Percentiles rank a stretch among this genome's conserved stretches.
Evolutionary conservation across 1,284 basidiomycete species (phyloP).

Genomic region (Fistulinella cinereoalba): DNA sequence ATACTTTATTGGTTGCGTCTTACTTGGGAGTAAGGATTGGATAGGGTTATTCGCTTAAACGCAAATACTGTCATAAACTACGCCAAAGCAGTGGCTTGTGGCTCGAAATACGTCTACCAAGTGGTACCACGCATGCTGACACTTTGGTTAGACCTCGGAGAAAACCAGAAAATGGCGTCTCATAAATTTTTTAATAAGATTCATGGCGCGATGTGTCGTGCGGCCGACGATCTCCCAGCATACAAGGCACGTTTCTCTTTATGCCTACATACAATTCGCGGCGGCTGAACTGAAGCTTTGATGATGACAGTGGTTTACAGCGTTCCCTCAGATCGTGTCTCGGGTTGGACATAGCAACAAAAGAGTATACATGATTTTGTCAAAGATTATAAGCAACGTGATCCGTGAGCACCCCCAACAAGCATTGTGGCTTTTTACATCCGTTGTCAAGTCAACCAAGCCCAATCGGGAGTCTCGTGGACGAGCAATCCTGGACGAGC

Average conservation of each 20-base stretch:
- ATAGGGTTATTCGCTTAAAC: slow-evolving; percentile 59
- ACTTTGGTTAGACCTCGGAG: slow-evolving; percentile 94
- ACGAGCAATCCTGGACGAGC: slow-evolving; percentile 58
- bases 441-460: slow-evolving; percentile 86
- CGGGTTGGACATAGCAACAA: slow-evolving; percentile 81
- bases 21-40: not conserved
- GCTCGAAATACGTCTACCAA: slow-evolving; percentile 97
- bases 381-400: slow-evolving; percentile 71
- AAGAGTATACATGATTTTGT: slow-evolving; percentile 66
- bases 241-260: slow-evolving; percentile 60
- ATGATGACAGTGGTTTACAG: slow-evolving; percentile 95
- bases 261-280: not conserved
- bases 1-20: not conserved
- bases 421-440: slow-evolving; percentile 90
- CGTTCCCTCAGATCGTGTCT: slow-evolving; percentile 96
- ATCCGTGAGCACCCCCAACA: slow-evolving; percentile 87
- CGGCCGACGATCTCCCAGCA: slow-evolving; percentile 61
- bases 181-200: slow-evolving; percentile 53
- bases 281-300: slow-evolving; percentile 7
- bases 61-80: slow-evolving; percentile 68
- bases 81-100: slow-evolving; percentile 71
- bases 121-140: slow-evolving; percentile 93
- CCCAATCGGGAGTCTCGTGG: slow-evolving; percentile 62
- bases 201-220: slow-evolving; percentile 51
- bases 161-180: slow-evolving; percentile 41